Conservation (phyloP, 768 basidiomycete genomes). For the Kwoniella heveanensis region DNA sequence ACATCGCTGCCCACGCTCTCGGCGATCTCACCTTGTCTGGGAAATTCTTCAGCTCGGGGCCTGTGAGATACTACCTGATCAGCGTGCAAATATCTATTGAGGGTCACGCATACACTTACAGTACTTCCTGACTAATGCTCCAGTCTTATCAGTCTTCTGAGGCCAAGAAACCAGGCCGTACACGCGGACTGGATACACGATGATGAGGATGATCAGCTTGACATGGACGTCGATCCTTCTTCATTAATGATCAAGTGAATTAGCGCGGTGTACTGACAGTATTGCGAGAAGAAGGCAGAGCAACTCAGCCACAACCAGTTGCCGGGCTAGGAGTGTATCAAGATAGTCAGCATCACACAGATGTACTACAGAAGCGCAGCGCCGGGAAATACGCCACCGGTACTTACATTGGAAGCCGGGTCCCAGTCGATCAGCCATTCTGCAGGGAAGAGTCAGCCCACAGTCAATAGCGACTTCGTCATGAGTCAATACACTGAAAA, state of each 20-base stretch:
- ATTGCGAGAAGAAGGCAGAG: conserved; percentile 56
- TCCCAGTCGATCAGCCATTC: conserved; percentile 57
- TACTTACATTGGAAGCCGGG: conserved; percentile 49
- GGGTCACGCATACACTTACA: conserved; percentile 29
- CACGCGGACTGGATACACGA: conserved; percentile 38
- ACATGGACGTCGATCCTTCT: too few species aligned
- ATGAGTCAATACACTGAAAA: not conserved
- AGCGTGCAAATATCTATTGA: not conserved
- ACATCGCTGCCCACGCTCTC: too few species aligned
- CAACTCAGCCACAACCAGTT: conserved; percentile 59
- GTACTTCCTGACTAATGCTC: conserved; percentile 55
- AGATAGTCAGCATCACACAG: not conserved
- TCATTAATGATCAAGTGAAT: too few species aligned
- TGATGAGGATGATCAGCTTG: too few species aligned
- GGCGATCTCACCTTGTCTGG: conserved; percentile 55
- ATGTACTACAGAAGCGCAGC: too few species aligned
- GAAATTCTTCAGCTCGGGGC: conserved; percentile 56
- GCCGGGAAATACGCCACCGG: too few species aligned
- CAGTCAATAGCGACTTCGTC: too few species aligned
- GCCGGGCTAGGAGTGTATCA: conserved; percentile 35
- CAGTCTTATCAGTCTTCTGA: conserved; percentile 54
- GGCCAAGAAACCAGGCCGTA: conserved; percentile 55
- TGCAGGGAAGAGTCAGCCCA: conserved; percentile 8
- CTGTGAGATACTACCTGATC: conserved; percentile 11
- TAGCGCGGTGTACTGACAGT: conserved; percentile 40